These are phyloP conservation scores for Phytophthora uliginosa DNA, from an alignment of 352 stramenopile genomes.

Conservation along the genomic window DNA sequence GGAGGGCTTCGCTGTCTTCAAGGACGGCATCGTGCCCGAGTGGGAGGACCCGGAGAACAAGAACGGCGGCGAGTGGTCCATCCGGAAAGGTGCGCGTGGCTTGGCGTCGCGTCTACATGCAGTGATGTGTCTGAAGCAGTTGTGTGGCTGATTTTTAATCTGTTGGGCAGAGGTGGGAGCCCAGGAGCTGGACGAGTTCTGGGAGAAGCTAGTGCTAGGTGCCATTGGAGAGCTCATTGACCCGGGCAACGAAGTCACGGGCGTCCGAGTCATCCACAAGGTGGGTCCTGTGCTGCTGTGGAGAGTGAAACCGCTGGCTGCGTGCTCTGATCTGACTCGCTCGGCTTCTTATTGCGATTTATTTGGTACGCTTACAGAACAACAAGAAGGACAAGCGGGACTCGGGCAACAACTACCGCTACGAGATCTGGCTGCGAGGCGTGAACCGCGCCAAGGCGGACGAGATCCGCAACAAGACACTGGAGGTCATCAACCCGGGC, in stretches of 20 bases:
- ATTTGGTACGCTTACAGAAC: conserved; percentile 51
- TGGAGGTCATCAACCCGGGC: conserved; percentile 76
- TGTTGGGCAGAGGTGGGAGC: conserved; percentile 62
- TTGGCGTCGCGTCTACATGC: not conserved
- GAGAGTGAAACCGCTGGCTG: not conserved
- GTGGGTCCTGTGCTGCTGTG: conserved; percentile 35
- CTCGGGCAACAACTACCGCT: conserved; percentile 86
- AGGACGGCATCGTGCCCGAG: conserved; percentile 90
- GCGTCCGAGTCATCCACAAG: conserved; percentile 93
- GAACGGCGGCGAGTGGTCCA: conserved; percentile 88
- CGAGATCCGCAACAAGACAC: conserved; percentile 78
- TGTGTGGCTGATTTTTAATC: conserved; percentile 5
- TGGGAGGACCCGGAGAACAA: conserved; percentile 94
- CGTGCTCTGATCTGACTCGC: not conserved
- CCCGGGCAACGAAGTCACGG: conserved; percentile 89
- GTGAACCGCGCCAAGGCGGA: conserved; percentile 69
- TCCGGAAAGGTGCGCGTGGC: conserved; percentile 67
- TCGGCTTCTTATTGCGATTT: not conserved
- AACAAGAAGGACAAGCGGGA: conserved; percentile 92
- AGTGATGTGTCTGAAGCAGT: not conserved
- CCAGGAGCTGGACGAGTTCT: conserved; percentile 89
- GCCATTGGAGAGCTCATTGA: conserved; percentile 93
- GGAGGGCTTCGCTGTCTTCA: conserved; percentile 95
- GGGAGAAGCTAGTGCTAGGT: conserved; percentile 92
- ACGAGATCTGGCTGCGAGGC: conserved; percentile 86